Base-by-base conservation (phyloP, 1,139 yeast species). In the Candida sanyaensis region DNA sequence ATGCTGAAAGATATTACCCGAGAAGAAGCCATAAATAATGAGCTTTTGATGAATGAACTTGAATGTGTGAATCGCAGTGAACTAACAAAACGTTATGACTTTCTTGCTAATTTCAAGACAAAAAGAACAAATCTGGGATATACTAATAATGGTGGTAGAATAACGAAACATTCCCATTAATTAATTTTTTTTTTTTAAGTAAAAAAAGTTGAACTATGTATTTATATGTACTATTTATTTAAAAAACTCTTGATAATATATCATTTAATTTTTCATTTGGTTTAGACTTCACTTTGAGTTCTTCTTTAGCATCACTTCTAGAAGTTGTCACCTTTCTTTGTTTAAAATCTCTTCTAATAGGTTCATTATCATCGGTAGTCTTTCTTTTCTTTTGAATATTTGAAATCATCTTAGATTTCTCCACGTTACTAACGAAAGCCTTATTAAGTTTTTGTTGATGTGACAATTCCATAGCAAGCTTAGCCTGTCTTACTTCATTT, bases 361-460 rank as follows among this genome's bases (percentile, higher is more conserved):
- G 69, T 1, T 64, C 58, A 6, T 66, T 69, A 5, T 54, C 56
- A 12, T 47, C 59, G 31, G 62, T 66, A 33, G 62, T 66, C 57
- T 71, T 65, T 58, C 81, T 69, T 70, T 80, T 82, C 53, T 71
- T 73, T 56, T 84, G 77, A 24, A 91, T 88, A 48, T 83, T 83
- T 34, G 79, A 76, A 50, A 90, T 77, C 86, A 86, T 86, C 75
- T 89, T 90, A 51, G 96, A 84, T 58, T 82, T 83, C 63, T 92
- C 98, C 33, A 93, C 93, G 59, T 91, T 92, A 55, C 80, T 80
- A 49, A 92, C 78, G 63, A 86, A 95, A 26, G 86, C 80, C 68
- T 90, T 89, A 69, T 91, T 92, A 66, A 92, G 78, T 59, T 88
- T 86, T 52, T 85, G 87, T 46, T 96, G 97, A 65, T 89, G 97